Percentiles rank a stretch among this genome's conserved stretches.
Evolutionary conservation across 768 basidiomycete species (phyloP).

Genomic region (Serendipita sp.): DNA sequence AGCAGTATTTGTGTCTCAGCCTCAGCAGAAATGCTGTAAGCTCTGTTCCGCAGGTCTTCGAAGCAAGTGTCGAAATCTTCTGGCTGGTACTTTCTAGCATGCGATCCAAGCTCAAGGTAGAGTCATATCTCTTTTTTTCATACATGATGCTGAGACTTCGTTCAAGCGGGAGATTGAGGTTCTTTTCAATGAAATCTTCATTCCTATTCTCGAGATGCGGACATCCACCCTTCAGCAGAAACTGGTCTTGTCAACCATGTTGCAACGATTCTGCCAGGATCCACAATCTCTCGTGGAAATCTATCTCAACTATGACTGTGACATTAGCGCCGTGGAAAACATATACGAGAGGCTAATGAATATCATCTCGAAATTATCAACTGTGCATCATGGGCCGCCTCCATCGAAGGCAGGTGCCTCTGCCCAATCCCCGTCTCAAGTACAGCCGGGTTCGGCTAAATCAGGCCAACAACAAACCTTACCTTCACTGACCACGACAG

Average conservation of each 20-base stretch:
- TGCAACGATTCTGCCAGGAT: conserved; percentile 78
- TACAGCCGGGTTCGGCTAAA: conserved; percentile 15
- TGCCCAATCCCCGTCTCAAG: conserved; percentile 35
- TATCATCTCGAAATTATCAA: conserved; percentile 82
- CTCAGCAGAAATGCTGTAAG: conserved; percentile 91
- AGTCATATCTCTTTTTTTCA: conserved; percentile 7
- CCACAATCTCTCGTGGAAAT: conserved; percentile 96
- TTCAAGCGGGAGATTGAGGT: conserved; percentile 96
- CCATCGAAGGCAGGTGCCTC: conserved; percentile 31
- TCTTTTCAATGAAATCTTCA: conserved; percentile 94
- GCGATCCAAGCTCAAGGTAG: conserved; percentile 88
- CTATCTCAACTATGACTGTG: conserved; percentile 98
- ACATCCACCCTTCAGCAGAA: conserved; percentile 93
- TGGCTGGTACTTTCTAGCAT: conserved; percentile 90
- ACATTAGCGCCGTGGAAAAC: conserved; percentile 84
- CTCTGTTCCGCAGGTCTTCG: conserved; percentile 91
- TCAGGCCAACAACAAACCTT: conserved; percentile 15
- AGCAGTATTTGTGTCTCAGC: conserved; percentile 86
- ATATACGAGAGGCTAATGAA: conserved; percentile 97
- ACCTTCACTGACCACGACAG: conserved; percentile 48
- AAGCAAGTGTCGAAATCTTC: conserved; percentile 95
- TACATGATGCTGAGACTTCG: conserved; percentile 9
- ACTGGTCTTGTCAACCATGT: conserved; percentile 76
- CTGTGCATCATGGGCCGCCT: conserved; percentile 31
- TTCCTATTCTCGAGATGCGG: conserved; percentile 95